Conservation (phyloP, 768 basidiomycete genomes). For the Boletus coccyginus region DNA sequence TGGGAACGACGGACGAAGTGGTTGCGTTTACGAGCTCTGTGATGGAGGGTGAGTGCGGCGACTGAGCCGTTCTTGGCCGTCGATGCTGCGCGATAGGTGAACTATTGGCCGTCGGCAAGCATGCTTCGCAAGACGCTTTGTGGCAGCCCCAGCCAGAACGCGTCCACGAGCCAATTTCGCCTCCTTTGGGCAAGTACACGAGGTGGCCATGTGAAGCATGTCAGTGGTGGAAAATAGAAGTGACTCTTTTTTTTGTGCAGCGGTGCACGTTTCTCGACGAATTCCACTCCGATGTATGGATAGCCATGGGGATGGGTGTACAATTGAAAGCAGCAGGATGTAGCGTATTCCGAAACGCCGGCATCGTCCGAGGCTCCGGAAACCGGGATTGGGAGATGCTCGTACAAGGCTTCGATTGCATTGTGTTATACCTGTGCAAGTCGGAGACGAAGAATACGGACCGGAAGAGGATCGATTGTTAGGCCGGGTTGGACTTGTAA, state of each 20-base stretch:
- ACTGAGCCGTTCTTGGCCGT: constrained; percentile 24
- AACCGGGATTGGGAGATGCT: background rate
- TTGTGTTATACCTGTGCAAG: background rate
- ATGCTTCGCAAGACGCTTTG: constrained; percentile 14
- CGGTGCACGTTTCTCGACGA: background rate
- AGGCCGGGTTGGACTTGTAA: background rate
- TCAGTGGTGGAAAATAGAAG: background rate
- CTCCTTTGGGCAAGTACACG: constrained; percentile 2
- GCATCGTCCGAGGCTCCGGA: background rate
- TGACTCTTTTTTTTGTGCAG: too few relatives aligned
- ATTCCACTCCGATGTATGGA: background rate
- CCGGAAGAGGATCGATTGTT: background rate
- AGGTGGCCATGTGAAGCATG: background rate
- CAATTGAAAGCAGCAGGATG: too few relatives aligned
- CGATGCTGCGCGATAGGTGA: constrained; percentile 35
- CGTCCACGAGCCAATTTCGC: background rate
- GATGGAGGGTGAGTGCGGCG: constrained; percentile 33
- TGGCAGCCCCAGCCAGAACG: too few relatives aligned
- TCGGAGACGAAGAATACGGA: constrained; percentile 2
- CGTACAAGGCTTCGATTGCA: background rate
- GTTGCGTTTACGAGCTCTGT: constrained; percentile 16
- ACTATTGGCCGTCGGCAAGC: constrained; percentile 35
- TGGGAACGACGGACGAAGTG: background rate
- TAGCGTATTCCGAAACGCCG: background rate
- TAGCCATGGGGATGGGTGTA: too few relatives aligned